Evolutionary conservation across 2,329 filamentous ascomycete species (phyloP), one percentile per base, ranked within the genome.

Genomic region (Ophiostoma montium): DNA sequence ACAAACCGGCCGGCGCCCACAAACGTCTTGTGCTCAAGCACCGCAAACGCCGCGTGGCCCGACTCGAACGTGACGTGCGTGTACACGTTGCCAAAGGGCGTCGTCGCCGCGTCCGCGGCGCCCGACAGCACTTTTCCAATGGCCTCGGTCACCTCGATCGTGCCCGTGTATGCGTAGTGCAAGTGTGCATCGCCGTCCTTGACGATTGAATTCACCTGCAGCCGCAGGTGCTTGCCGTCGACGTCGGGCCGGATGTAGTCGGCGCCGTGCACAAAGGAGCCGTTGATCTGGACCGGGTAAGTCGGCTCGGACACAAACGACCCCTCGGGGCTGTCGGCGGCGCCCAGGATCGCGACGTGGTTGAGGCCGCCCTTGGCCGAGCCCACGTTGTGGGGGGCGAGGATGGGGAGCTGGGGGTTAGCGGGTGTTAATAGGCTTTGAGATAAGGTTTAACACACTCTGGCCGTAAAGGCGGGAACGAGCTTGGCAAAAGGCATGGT

Each of bases 1-100:
- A 69, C 54, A 51, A 70, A 70, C 31, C 63, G 58, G 16, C 68
- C 68, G 39, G 63, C 60, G 4, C 58, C 66, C 31, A 70, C 66
- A 54, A 60, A 70, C 5, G 66, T 56, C 56, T 66, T 68, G 49
- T 61, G 47, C 54, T 66, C 62, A n/a, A 70, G 52, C 3, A 48
- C 58, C 49, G 59, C 61, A 48, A 70, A 58, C 41, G 57, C 57
- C 4, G 59, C 55, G 46, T 55, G 52, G 21, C 64, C 66, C 2
- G 63, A 62, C 57, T 69, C 64, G 39, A 69, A 66, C 11, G 57
- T 52, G n/a, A 63, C 57, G 44, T 65, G 61, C 3, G 62, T 62
- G 45, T 65, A 64, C 49, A 59, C 59, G 47, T 64, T 59, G 18
- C 67, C 67, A 56, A 65, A 67, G 0, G 56, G 56, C 0, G 63